Conservation (phyloP, 805 yeast genomes). For the Kazachstania viticola region DNA sequence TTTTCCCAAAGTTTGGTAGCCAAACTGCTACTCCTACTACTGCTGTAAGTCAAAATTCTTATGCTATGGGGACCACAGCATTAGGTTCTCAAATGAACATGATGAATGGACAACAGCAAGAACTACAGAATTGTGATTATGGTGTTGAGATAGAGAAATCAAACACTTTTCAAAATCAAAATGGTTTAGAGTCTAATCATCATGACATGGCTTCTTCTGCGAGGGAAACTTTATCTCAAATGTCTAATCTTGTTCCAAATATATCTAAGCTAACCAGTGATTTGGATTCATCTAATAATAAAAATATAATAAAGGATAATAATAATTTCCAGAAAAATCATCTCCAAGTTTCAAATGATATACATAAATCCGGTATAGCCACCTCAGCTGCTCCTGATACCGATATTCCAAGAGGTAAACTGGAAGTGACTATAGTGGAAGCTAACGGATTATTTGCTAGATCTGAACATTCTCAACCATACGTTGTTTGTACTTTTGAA, state of each 20-base stretch:
- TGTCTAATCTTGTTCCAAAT: slow-evolving; percentile 2
- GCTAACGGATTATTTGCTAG: slow-evolving; percentile 58
- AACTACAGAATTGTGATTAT: too few relatives aligned
- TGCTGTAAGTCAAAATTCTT: slow-evolving; percentile 48
- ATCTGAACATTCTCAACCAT: slow-evolving; percentile 54
- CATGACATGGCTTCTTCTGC: slow-evolving; percentile 9
- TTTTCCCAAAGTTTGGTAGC: slow-evolving; percentile 28
- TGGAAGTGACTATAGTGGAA: slow-evolving; percentile 69
- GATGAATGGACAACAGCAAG: slow-evolving; percentile 4
- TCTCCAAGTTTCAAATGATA: neutral
- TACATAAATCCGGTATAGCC: neutral
- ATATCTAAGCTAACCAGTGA: neutral
- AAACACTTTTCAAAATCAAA: slow-evolving; percentile 8
- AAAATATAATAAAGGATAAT: neutral
- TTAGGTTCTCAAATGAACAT: slow-evolving; percentile 7
- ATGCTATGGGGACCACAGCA: slow-evolving; percentile 60
- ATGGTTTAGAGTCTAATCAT: slow-evolving; percentile 1
- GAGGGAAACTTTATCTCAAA: slow-evolving; percentile 5
- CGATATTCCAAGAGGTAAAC: slow-evolving; percentile 62
- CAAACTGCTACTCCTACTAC: slow-evolving; percentile 56
- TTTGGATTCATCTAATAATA: neutral
- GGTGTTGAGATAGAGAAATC: too few relatives aligned
- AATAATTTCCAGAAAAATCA: too few relatives aligned
- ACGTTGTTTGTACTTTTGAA: slow-evolving; percentile 86
- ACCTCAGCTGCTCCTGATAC: slow-evolving; percentile 7